These are phyloP conservation scores for Neurospora sublineolata DNA, from an alignment of 495 filamentous ascomycete genomes.

Conservation along the genomic window DNA sequence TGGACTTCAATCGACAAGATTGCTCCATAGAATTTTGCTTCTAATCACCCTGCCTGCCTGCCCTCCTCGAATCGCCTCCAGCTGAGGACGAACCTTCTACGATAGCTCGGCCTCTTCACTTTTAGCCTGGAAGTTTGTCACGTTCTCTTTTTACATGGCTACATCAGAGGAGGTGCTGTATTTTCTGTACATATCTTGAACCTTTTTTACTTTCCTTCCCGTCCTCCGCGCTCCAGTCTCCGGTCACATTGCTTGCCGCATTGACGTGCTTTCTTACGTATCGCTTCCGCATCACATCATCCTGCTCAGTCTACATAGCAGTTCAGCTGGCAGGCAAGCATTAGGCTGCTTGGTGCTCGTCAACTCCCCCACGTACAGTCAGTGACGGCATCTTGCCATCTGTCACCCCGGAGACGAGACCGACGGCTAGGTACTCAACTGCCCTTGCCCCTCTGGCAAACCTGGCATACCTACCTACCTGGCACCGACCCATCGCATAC, in stretches of 20 bases:
- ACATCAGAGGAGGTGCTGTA: neutral
- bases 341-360: neutral
- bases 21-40: neutral
- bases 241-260: neutral
- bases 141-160: neutral
- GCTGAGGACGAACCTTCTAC: neutral
- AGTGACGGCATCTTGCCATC: neutral
- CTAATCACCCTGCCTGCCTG: neutral
- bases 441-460: neutral
- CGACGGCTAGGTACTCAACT: neutral
- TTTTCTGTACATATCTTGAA: neutral
- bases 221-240: neutral
- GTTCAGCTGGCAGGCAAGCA: neutral
- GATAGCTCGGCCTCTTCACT: neutral
- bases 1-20: neutral
- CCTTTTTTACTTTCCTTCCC: neutral
- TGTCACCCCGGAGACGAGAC: neutral
- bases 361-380: neutral
- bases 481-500: neutral
- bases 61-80: neutral
- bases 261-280: neutral
- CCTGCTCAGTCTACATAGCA: neutral
- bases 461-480: neutral
- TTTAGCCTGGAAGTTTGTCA: neutral
- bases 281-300: neutral